A percentile compares a stretch with the other conserved stretches of the same genome.
Conservation (phyloP, 257 asterid species). For the Solanum commersonii region DNA sequence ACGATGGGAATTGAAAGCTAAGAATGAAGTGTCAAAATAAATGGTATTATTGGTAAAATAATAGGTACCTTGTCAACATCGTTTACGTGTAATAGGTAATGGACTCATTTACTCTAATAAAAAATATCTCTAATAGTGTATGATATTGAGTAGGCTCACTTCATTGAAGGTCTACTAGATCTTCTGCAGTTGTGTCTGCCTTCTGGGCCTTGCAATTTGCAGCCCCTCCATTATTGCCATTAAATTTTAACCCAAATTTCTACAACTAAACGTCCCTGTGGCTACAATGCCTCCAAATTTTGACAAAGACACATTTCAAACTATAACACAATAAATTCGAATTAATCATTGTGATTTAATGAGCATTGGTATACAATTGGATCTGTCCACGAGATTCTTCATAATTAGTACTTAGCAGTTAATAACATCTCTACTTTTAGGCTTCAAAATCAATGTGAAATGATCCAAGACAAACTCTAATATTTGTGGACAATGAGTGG, state of each 20-base stretch:
- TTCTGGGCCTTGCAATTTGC: not conserved
- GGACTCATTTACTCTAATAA: not conserved
- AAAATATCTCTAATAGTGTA: not conserved
- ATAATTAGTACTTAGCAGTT: not conserved
- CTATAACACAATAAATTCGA: not conserved
- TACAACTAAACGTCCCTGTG: not conserved
- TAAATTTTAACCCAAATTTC: not conserved
- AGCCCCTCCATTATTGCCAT: not conserved
- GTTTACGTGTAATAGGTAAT: not conserved
- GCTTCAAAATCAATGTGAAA: not conserved
- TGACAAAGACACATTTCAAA: not conserved
- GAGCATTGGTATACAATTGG: not conserved
- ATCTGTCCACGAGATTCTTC: not conserved
- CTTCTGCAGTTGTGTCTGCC: not conserved
- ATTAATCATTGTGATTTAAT: not conserved
- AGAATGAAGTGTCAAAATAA: not conserved
- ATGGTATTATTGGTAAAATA: not conserved
- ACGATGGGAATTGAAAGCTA: not conserved
- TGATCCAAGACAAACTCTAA: not conserved
- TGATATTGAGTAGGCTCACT: not conserved
- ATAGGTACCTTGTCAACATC: constrained; percentile 4
- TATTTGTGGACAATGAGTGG: not conserved
- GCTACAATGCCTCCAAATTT: not conserved
- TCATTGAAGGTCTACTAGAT: not conserved
- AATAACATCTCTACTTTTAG: not conserved